Conservation (phyloP, 495 filamentous ascomycete species). For the Parmelia sp. region DNA sequence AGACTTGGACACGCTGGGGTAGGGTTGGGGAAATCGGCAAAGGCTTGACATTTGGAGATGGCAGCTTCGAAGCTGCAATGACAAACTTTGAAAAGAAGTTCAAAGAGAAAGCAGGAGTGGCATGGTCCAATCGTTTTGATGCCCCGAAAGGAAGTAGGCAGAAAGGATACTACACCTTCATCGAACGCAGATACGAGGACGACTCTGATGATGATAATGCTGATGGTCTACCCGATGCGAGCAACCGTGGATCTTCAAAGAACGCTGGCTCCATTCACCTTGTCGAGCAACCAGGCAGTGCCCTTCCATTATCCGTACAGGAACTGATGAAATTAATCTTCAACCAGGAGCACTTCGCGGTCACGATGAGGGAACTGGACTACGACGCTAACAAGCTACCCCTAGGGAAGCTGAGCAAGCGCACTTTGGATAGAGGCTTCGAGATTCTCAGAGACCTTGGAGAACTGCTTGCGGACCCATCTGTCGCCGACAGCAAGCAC, state of each 20-base stretch:
- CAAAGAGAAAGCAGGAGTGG: conserved; percentile 63
- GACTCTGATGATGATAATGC: conserved; percentile 57
- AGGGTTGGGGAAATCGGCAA: conserved; percentile 67
- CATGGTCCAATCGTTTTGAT: conserved; percentile 53
- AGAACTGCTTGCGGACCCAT: conserved; percentile 47
- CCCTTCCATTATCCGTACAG: conserved; percentile 50
- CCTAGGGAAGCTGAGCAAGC: conserved; percentile 70
- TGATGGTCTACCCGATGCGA: conserved; percentile 29
- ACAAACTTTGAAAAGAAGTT: conserved; percentile 61
- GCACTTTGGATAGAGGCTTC: conserved; percentile 62
- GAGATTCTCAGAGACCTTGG: conserved; percentile 64
- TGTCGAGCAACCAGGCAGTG: conserved; percentile 17
- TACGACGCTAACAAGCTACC: conserved; percentile 73
- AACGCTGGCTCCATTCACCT: background rate
- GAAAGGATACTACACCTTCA: conserved; percentile 62
- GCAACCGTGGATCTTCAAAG: background rate
- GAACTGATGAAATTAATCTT: conserved; percentile 71
- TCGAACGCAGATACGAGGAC: conserved; percentile 60
- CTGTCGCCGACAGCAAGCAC: conserved; percentile 41
- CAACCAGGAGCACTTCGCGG: conserved; percentile 57
- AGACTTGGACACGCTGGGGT: conserved; percentile 66
- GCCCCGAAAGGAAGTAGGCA: conserved; percentile 31
- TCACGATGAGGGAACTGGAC: conserved; percentile 58
- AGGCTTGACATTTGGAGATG: conserved; percentile 38
- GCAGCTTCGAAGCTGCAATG: conserved; percentile 42